Evolutionary conservation across 148 eudicot genomes (phyloP), one percentile per base, ranked within the genome.

Genomic region (Rhododendron kiyosumense): DNA sequence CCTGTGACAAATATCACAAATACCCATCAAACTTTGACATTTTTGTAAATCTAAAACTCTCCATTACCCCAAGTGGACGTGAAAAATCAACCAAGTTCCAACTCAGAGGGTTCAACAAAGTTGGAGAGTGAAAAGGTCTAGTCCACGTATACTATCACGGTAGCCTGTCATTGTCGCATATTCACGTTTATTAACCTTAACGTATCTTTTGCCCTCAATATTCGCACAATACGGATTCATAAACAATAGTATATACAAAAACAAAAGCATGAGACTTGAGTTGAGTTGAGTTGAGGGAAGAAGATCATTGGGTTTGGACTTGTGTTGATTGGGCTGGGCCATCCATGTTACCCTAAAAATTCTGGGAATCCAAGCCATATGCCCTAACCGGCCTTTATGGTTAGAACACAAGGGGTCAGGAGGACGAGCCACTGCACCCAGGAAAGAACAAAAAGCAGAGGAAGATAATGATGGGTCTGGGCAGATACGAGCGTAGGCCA

Each of bases 1-100:
- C 99, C 99, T 96, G 92, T 81, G 9, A 38, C n/a, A 22, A 85
- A 83, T 63, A 43, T 85, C 38, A 43, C 17, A 83, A 84, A 77
- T 48, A 82, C 51, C 75, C 28, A 43, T 77, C 80, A 77, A 77
- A 38, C 15, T 43, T 24, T 11, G 15, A 77, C n/a, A 77, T 22
- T 43, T 7, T 32, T 17, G 61, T 43, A 34, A 36, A 10, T n/a
- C 30, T 24, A 57, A 0, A 26, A 32, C 7, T 13, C n/a, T 24
- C 49, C 80, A 2, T 38, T 18, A 76, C 48, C 45, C 45, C 28
- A 20, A 76, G 79, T 41, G 26, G 26, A 34, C 78, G 5, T 12
- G 5, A 74, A 71, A 71, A 74, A 74, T 15, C 22, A 46, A 20
- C 43, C 43, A 34, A 7, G 24, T 5, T 41, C 45, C 45, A 41